Conservation (phyloP, 2,329 filamentous ascomycete genomes). For the Lecanicillium sp. region DNA sequence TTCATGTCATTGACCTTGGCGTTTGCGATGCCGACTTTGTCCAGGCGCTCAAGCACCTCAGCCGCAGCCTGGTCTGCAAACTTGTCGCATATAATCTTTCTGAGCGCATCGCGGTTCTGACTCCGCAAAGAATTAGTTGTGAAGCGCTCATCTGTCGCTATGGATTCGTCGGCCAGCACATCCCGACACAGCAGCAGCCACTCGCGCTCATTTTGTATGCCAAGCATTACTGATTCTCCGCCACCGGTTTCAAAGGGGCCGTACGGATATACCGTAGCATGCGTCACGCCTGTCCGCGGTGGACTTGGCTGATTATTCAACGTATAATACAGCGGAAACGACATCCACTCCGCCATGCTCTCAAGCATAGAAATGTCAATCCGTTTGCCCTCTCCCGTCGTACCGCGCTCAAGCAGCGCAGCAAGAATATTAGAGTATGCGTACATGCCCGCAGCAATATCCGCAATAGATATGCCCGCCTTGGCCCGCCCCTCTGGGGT, state of each 20-base stretch:
- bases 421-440: slow-evolving; percentile 43
- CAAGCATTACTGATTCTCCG: slow-evolving; percentile 43
- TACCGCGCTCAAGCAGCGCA: slow-evolving; percentile 37
- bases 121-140: slow-evolving; percentile 34
- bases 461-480: slow-evolving; percentile 45
- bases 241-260: slow-evolving; percentile 43
- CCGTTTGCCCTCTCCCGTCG: slow-evolving; percentile 37
- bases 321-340: slow-evolving; percentile 46
- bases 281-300: slow-evolving; percentile 38
- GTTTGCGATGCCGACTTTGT: slow-evolving; percentile 43
- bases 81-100: slow-evolving; percentile 31
- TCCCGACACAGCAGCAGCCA: slow-evolving; percentile 39
- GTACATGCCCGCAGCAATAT: slow-evolving; percentile 44
- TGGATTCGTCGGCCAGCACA: slow-evolving; percentile 32
- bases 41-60: slow-evolving; percentile 32
- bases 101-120: slow-evolving; percentile 37
- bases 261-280: slow-evolving; percentile 48
- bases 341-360: slow-evolving; percentile 51
- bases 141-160: slow-evolving; percentile 39
- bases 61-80: slow-evolving; percentile 31
- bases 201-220: slow-evolving; percentile 49
- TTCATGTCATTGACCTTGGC: slow-evolving; percentile 47
- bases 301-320: slow-evolving; percentile 35
- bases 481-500: slow-evolving; percentile 35
- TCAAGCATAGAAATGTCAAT: slow-evolving; percentile 52